These are phyloP conservation scores for Amphibolis antarctica DNA, from an alignment of 106 monocot genomes.

Conservation along the genomic window DNA sequence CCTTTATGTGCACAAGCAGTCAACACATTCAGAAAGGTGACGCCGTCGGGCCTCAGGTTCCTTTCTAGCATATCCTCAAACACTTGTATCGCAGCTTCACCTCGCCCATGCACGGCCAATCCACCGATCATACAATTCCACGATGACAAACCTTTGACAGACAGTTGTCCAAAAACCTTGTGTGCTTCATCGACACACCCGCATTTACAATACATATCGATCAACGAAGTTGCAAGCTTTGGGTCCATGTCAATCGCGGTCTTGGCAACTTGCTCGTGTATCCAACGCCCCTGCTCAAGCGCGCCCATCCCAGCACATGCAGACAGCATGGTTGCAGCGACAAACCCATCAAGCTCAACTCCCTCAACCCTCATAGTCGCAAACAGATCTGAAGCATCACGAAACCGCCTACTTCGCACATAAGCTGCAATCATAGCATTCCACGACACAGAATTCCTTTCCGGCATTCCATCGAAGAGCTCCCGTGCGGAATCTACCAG, in stretches of 20 bases:
- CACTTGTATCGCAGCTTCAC: slow-evolving; percentile 32
- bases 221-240: slow-evolving; percentile 49
- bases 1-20: slow-evolving; percentile 73
- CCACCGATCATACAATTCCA: slow-evolving; percentile 95
- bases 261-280: slow-evolving; percentile 36
- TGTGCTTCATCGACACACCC: slow-evolving; percentile 50
- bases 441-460: slow-evolving; percentile 48
- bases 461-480: slow-evolving; percentile 60
- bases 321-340: slow-evolving; percentile 47
- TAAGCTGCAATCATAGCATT: slow-evolving; percentile 63
- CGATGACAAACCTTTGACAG: slow-evolving; percentile 21
- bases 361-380: slow-evolving; percentile 36
- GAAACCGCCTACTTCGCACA: slow-evolving; percentile 19
- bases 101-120: slow-evolving; percentile 45
- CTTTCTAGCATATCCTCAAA: slow-evolving; percentile 48
- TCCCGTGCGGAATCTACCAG: slow-evolving; percentile 19
- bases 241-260: slow-evolving; percentile 40
- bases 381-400: slow-evolving; percentile 47
- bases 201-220: slow-evolving; percentile 95
- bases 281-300: slow-evolving; percentile 44
- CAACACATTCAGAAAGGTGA: slow-evolving; percentile 62
- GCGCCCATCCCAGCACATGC: slow-evolving; percentile 68
- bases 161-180: slow-evolving; percentile 42
- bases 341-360: slow-evolving; percentile 35
- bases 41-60: slow-evolving; percentile 33